phyloP scores from a whole-genome alignment of 768 basidiomycete species.

The Asterophora parasitica region DNA sequence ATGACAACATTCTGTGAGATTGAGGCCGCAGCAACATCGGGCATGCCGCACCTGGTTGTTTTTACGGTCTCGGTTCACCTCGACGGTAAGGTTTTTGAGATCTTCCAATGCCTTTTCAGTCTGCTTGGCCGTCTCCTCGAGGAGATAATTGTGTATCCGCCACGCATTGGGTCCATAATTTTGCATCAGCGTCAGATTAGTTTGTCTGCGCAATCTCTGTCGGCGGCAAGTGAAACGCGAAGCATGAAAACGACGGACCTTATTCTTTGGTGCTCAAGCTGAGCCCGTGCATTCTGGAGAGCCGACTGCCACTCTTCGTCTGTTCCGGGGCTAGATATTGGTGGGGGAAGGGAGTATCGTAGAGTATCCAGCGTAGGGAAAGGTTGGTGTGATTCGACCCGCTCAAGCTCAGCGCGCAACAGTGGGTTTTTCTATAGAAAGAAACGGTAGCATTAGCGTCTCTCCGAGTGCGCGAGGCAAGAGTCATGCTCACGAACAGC shows the following conservation, averaged over 20 bases:
- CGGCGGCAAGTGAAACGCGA: constrained; percentile 4
- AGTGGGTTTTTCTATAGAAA: constrained; percentile 56
- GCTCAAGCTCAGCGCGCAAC: constrained; percentile 67
- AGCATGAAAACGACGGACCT: constrained; percentile 41
- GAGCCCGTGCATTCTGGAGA: constrained; percentile 71
- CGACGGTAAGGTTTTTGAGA: constrained; percentile 71
- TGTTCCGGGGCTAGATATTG: constrained; percentile 53
- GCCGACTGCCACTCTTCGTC: constrained; percentile 77
- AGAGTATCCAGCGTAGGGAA: constrained; percentile 64
- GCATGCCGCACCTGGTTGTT: constrained; percentile 63
- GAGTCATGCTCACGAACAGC: constrained; percentile 49
- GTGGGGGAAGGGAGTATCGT: constrained; percentile 72
- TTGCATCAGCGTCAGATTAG: constrained; percentile 77
- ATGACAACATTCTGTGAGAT: constrained; percentile 1
- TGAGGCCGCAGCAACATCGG: background rate
- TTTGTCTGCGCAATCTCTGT: constrained; percentile 47
- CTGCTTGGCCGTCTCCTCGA: constrained; percentile 72
- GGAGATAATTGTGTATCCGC: constrained; percentile 85
- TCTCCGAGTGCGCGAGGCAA: background rate
- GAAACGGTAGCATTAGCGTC: constrained; percentile 1
- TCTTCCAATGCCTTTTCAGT: constrained; percentile 72
- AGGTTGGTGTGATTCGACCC: constrained; percentile 64
- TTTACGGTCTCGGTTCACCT: constrained; percentile 86
- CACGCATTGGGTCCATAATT: constrained; percentile 89
- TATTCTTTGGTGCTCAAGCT: constrained; percentile 80